A percentile compares a stretch with the other conserved stretches of the same genome.
These are phyloP conservation scores for Sugiyamaella qingdaonensis DNA, from an alignment of 805 yeast genomes.

Conservation along the genomic window DNA sequence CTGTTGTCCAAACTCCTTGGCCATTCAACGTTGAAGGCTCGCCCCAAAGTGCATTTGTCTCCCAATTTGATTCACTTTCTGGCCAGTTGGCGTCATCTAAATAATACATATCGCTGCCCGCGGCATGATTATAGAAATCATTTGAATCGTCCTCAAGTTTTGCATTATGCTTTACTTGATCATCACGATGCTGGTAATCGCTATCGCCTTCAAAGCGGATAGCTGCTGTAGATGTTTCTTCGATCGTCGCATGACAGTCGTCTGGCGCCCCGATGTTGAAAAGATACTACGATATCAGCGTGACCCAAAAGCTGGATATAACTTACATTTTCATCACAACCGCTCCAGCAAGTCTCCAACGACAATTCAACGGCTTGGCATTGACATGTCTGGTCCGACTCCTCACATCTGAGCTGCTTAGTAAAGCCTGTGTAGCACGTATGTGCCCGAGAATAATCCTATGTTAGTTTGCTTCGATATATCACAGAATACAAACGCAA, in stretches of 20 bases:
- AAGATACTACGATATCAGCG: not conserved
- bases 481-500: not conserved
- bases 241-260: not conserved
- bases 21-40: not conserved
- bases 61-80: not conserved
- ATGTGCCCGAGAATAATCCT: not conserved
- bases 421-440: not conserved
- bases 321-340: not conserved
- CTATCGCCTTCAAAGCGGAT: slow-evolving; percentile 20
- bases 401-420: not conserved
- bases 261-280: not conserved
- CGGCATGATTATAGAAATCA: not conserved
- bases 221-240: slow-evolving; percentile 7
- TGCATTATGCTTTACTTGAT: not conserved
- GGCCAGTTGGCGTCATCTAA: slow-evolving; percentile 1
- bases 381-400: not conserved
- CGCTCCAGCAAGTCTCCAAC: not conserved
- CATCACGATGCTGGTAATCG: slow-evolving; percentile 20
- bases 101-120: not conserved
- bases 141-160: not conserved
- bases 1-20: not conserved
- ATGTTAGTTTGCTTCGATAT: not conserved
- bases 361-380: not conserved
- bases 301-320: not conserved
- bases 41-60: not conserved